phyloP scores from a whole-genome alignment of 352 stramenopile genomes.

The Phytopythium delawarense region DNA sequence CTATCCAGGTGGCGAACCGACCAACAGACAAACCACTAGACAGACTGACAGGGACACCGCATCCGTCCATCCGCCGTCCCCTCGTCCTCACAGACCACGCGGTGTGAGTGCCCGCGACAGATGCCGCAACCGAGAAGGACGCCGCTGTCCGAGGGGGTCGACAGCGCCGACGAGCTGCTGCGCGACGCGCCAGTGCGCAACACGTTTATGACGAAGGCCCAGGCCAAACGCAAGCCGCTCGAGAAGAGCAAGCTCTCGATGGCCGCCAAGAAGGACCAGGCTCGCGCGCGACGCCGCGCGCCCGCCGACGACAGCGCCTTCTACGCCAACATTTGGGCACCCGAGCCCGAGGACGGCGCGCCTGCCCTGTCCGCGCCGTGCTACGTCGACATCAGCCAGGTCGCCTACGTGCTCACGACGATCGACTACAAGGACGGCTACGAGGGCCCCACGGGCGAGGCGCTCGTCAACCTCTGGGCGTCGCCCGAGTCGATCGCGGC shows the following conservation, averaged over 20 bases:
- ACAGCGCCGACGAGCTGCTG: conserved; percentile 2
- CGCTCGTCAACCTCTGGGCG: conserved; percentile 58
- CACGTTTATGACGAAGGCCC: conserved; percentile 19
- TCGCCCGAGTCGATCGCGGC: conserved; percentile 19
- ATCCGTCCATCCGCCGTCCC: background rate
- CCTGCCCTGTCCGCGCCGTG: conserved; percentile 21
- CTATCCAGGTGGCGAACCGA: background rate
- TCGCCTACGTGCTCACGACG: conserved; percentile 69
- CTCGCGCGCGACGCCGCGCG: conserved; percentile 24
- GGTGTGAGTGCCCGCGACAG: conserved; percentile 2
- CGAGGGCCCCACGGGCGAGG: conserved; percentile 18
- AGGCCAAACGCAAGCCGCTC: conserved; percentile 43
- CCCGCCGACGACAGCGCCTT: conserved; percentile 63
- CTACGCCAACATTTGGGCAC: conserved; percentile 80
- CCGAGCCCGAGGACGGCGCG: conserved; percentile 15
- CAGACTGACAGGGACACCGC: too few relatives aligned
- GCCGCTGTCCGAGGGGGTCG: background rate
- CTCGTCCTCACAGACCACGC: background rate
- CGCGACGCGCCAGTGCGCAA: conserved; percentile 7
- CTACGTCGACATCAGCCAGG: conserved; percentile 77
- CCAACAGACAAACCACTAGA: background rate
- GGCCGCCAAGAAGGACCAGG: conserved; percentile 26
- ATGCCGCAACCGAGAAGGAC: background rate
- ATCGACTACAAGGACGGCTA: conserved; percentile 75
- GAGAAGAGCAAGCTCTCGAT: conserved; percentile 49